Base-by-base conservation (phyloP, 768 basidiomycete species). In the Udeniomyces megalosporus region DNA sequence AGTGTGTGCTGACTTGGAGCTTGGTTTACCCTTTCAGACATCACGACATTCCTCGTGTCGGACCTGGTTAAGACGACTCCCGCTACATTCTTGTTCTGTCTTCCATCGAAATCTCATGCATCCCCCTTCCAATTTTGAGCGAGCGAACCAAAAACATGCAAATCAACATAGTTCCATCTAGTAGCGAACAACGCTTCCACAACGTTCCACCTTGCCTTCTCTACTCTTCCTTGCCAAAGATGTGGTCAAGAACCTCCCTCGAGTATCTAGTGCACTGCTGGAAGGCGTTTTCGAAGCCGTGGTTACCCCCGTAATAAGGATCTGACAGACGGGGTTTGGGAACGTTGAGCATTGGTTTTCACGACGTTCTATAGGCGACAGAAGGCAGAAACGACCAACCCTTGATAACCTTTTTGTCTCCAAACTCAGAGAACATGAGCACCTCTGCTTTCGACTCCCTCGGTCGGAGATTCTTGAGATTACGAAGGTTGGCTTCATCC, bases 41-140 rank as follows among this genome's bases (percentile, higher is more conserved):
- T 52, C 63, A 65, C 63, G 63, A 65, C 34, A 65, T 65, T 22
- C 63, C 63, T 34, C 63, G 63, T 60, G 63, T 65, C 28, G 58
- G 63, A 42, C 63, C 63, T 15, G 62, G 62, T 20, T 63, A 63
- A 63, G 47, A 50, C 31, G 29, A 48, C 29, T 26, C 58, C 55
- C 29, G 38, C 38, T n/a, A 17, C 17, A 42, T 42, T 42, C 17
- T 42, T 42, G 38, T 42, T 42, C 17, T 8, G 38, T 8, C n/a
- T n/a, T n/a, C n/a, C n/a, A n/a, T n/a, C n/a, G n/a, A n/a, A n/a
- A n/a, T n/a, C n/a, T n/a, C n/a, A n/a, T n/a, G n/a, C n/a, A n/a
- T n/a, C n/a, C n/a, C n/a, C n/a, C n/a, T n/a, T n/a, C n/a, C n/a
- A n/a, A n/a, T n/a, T n/a, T n/a, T n/a, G n/a, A n/a, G n/a, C n/a